Conservation (phyloP, 331 rosid genomes). For the Quercus tomentella region DNA sequence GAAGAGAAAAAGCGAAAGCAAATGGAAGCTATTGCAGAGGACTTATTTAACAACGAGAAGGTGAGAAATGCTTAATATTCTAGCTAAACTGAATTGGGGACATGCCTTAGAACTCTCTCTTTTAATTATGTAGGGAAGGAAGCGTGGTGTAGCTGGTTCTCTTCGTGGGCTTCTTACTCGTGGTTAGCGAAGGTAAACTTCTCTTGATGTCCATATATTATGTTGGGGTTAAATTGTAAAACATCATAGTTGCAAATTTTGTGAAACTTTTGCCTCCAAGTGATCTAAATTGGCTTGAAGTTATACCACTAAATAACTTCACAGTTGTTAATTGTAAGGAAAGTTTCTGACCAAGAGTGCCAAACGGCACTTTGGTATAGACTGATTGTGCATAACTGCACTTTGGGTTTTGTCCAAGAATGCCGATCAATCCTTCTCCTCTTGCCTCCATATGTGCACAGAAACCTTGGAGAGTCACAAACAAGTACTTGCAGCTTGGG, state of each 20-base stretch:
- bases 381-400: too few species aligned
- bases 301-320: too few species aligned
- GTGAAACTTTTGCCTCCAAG: constrained; percentile 4
- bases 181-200: constrained; percentile 28
- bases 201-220: not conserved
- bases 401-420: too few species aligned
- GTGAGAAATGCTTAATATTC: constrained; percentile 15
- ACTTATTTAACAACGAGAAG: constrained; percentile 69
- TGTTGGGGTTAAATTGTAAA: not conserved
- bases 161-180: constrained; percentile 49
- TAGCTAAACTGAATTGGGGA: not conserved
- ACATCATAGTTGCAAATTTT: not conserved
- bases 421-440: too few species aligned
- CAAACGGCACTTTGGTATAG: too few species aligned
- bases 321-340: too few species aligned
- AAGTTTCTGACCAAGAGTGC: too few species aligned
- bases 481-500: too few species aligned
- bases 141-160: constrained; percentile 59
- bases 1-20: constrained; percentile 78
- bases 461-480: too few species aligned
- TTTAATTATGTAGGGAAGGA: constrained; percentile 37
- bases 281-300: not conserved
- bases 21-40: constrained; percentile 83
- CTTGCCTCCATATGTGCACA: too few species aligned
- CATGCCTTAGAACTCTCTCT: constrained; percentile 7